These are phyloP conservation scores for Tilletia indica DNA, from an alignment of 1,284 basidiomycete genomes.

Conservation along the genomic window DNA sequence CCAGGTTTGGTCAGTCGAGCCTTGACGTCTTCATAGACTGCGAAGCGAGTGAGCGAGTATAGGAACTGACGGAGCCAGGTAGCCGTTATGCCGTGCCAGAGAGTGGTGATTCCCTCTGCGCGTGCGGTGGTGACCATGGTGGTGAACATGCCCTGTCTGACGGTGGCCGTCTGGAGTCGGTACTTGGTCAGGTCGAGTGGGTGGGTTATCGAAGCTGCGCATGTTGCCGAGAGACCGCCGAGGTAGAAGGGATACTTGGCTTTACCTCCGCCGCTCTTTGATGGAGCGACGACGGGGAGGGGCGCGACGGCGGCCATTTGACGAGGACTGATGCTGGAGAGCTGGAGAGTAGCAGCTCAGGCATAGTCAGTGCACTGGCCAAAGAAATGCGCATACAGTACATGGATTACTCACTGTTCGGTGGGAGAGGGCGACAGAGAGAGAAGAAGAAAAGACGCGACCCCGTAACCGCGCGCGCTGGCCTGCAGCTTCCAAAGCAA, in stretches of 20 bases:
- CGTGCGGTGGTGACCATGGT: slow-evolving; percentile 21
- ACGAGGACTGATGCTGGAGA: background rate
- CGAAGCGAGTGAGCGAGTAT: slow-evolving; percentile 31
- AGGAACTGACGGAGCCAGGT: slow-evolving; percentile 27
- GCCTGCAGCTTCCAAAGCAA: too few species aligned
- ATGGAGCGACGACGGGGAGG: too few species aligned
- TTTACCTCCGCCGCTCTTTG: background rate
- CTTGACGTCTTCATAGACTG: slow-evolving; percentile 23
- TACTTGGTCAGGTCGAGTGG: slow-evolving; percentile 31
- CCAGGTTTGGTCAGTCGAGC: background rate
- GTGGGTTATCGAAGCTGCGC: slow-evolving; percentile 29
- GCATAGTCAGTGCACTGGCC: too few species aligned
- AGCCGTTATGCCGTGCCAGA: slow-evolving; percentile 27
- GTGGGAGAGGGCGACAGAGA: too few species aligned
- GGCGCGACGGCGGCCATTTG: too few species aligned
- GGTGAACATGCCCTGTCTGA: slow-evolving; percentile 23
- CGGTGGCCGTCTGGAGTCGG: slow-evolving; percentile 27
- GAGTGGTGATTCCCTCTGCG: slow-evolving; percentile 23
- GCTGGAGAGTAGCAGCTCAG: background rate
- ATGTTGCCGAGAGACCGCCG: slow-evolving; percentile 48
- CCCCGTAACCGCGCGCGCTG: too few species aligned
- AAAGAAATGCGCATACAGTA: too few species aligned
- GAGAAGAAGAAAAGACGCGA: too few species aligned
- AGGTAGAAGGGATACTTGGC: slow-evolving; percentile 48
- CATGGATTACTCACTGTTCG: too few species aligned